Percentiles rank a stretch among this genome's conserved stretches.
Conservation (phyloP, 345 rosid genomes). For the Eucalyptus viminalis region DNA sequence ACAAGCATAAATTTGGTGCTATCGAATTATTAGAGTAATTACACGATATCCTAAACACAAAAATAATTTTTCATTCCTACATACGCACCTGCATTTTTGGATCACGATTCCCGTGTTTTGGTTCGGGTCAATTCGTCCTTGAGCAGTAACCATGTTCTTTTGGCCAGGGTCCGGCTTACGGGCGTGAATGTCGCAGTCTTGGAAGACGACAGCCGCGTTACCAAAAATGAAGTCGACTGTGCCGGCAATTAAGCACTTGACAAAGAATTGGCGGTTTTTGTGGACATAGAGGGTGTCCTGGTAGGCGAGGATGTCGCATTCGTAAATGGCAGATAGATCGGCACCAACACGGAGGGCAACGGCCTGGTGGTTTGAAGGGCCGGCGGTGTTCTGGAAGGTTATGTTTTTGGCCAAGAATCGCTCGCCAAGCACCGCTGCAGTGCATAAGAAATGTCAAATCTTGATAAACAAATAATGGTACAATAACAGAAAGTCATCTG, state of each 20-base stretch:
- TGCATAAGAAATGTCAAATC: not conserved
- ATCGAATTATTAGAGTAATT: not conserved
- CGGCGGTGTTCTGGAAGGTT: slow-evolving; percentile 80
- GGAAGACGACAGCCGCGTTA: slow-evolving; percentile 3
- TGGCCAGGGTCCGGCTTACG: slow-evolving; percentile 75
- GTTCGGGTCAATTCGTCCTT: slow-evolving; percentile 77
- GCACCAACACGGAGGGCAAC: slow-evolving; percentile 55
- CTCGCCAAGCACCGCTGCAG: slow-evolving; percentile 69
- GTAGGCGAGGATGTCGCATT: slow-evolving; percentile 63
- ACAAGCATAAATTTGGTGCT: not conserved
- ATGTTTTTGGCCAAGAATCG: slow-evolving; percentile 62
- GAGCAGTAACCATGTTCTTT: slow-evolving; percentile 95
- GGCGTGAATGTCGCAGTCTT: slow-evolving; percentile 80
- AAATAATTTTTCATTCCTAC: not conserved
- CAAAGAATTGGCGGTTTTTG: slow-evolving; percentile 50
- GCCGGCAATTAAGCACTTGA: slow-evolving; percentile 55
- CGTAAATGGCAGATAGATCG: slow-evolving; percentile 71
- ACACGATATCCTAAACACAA: not conserved
- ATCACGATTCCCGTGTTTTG: slow-evolving; percentile 94
- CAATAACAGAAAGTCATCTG: not conserved
- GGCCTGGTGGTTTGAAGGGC: slow-evolving; percentile 34
- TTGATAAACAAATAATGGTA: not conserved
- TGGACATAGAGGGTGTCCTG: slow-evolving; percentile 59
- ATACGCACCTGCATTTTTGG: slow-evolving; percentile 32
- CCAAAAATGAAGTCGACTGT: slow-evolving; percentile 68